Evolutionary conservation across 2,329 filamentous ascomycete species (phyloP), one percentile per base, ranked within the genome.

Genomic region (Parascedosporium putredinis): DNA sequence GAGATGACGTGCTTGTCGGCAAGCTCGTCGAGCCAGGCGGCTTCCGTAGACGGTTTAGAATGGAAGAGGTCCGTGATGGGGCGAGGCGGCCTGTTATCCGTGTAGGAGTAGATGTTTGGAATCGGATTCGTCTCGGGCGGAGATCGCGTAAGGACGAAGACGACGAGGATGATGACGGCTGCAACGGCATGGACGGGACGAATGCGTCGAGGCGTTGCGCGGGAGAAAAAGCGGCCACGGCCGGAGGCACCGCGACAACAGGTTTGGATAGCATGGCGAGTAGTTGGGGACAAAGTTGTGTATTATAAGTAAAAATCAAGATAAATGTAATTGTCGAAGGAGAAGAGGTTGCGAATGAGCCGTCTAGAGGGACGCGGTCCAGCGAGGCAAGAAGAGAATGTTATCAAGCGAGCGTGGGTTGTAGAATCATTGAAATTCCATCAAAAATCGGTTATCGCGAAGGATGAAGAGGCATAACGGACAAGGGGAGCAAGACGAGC

Each of bases 21-120:
- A 53, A 58, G 59, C 63, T 63, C 65, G 2, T 61, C 60, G 34
- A 59, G 56, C 65, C 65, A 67, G 16, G 58, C 57, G 2, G 62
- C 62, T 34, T 61, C 53, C 8, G 4, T 62, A 61, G 22, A 67
- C 55, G 6, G 57, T 55, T 27, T 66, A 49, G 3, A 62, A 55
- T 22, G 57, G 57, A 27, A 66, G 47, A 49, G 65, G 65, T 47
- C 62, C 56, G 10, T 64, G 64, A 53, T 67, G 62, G 10, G 60
- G 56, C 5, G 58, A 54, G 3, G 56, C 45, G 43, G 48, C 54
- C 20, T 50, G 50, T 50, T 55, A 51, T 46, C 50, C 50, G 22
- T 53, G 16, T 47, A 49, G 33, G 22, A 33, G 46, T 45, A 53
- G 47, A 42, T 52, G 49, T 20, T 51, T 44, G 31, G 50, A 16